phyloP scores from a whole-genome alignment of 1,284 basidiomycete species.

The Ustilago bromivora region DNA sequence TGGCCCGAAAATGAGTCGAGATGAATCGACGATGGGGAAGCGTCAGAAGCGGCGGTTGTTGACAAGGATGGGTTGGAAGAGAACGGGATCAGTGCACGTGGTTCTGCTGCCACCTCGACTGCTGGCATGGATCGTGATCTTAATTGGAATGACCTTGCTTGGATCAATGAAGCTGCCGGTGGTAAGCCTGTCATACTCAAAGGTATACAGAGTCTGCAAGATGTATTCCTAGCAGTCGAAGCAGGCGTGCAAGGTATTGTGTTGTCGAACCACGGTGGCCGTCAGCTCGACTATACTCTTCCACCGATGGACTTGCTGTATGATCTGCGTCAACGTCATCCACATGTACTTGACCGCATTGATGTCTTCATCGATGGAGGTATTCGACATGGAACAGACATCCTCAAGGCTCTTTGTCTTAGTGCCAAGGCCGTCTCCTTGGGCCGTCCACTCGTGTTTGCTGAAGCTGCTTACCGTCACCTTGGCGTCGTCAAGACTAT shows the following conservation, averaged over 20 bases:
- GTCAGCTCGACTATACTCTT: constrained; percentile 51
- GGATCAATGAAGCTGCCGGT: constrained; percentile 78
- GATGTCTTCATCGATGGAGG: constrained; percentile 89
- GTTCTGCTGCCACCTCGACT: constrained; percentile 70
- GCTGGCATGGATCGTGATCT: constrained; percentile 72
- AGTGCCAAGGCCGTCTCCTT: constrained; percentile 89
- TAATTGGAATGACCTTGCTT: constrained; percentile 75
- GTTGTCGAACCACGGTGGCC: constrained; percentile 71
- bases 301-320: constrained; percentile 14
- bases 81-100: constrained; percentile 47
- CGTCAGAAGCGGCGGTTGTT: constrained; percentile 60
- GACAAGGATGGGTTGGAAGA: constrained; percentile 27
- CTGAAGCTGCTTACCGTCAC: constrained; percentile 87
- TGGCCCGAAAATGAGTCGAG: constrained; percentile 6
- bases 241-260: constrained; percentile 73
- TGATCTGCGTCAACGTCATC: constrained; percentile 68
- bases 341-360: constrained; percentile 6
- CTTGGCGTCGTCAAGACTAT: constrained; percentile 80
- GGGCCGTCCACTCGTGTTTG: constrained; percentile 87
- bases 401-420: constrained; percentile 88
- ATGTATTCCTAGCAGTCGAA: constrained; percentile 75
- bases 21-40: constrained; percentile 5
- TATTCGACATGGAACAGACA: constrained; percentile 77
- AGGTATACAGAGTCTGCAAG: constrained; percentile 78
- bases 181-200: constrained; percentile 83